Evolutionary conservation across 768 basidiomycete genomes (phyloP).

Genomic region (Auriscalpium vulgare): DNA sequence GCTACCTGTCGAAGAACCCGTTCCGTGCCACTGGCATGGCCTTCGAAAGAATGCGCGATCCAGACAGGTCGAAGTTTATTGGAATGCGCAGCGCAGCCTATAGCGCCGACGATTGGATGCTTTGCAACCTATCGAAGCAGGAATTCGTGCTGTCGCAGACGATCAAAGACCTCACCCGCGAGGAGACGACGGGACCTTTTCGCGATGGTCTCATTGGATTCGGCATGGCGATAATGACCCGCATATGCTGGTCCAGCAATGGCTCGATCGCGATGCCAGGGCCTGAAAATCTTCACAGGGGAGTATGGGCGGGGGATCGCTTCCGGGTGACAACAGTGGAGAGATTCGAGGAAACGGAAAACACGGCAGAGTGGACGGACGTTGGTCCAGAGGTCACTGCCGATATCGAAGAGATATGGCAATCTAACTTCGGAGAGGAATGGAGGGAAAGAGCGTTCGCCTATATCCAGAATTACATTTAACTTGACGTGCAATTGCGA

Average conservation of each 20-base stretch:
- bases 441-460: background rate
- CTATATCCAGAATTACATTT: no score
- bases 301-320: slow-evolving; percentile 18
- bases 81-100: no score
- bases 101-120: no score
- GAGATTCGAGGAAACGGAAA: background rate
- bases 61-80: no score
- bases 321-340: slow-evolving; percentile 11
- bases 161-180: background rate
- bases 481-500: no score
- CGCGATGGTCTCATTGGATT: background rate
- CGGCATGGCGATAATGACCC: slow-evolving; percentile 7
- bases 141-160: no score
- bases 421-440: background rate
- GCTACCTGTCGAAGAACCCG: no score
- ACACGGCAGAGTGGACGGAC: background rate
- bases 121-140: no score
- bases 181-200: background rate
- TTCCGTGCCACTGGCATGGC: no score
- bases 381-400: background rate
- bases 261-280: slow-evolving; percentile 7
- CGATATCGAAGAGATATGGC: background rate
- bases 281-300: slow-evolving; percentile 11
- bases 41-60: no score
- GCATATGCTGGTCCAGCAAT: slow-evolving; percentile 13